A percentile compares a stretch with the other conserved stretches of the same genome.
phyloP scores from a whole-genome alignment of 768 basidiomycete species.

The Suillus subalutaceus region DNA sequence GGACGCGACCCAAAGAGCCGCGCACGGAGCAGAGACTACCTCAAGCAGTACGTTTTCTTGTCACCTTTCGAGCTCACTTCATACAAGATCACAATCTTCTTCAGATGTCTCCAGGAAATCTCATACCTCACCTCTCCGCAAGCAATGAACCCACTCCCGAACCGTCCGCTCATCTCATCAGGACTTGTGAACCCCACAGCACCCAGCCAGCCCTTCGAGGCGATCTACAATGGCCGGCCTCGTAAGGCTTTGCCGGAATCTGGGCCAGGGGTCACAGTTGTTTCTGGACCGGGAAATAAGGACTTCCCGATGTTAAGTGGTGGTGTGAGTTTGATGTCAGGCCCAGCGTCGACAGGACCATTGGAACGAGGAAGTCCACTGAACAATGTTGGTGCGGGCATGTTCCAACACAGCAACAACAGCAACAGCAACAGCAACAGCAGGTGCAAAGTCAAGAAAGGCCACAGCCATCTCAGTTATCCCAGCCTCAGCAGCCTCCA shows the following conservation, averaged over 20 bases:
- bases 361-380: constrained; percentile 57
- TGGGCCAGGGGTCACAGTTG: constrained; percentile 33
- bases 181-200: constrained; percentile 20
- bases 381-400: constrained; percentile 32
- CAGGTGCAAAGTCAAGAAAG: constrained; percentile 27
- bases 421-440: constrained; percentile 20
- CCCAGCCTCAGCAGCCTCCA: constrained; percentile 48
- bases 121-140: constrained; percentile 96
- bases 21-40: constrained; percentile 92
- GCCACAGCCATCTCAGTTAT: constrained; percentile 24
- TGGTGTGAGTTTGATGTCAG: constrained; percentile 50
- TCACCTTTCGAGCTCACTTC: constrained; percentile 16
- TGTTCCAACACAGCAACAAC: constrained; percentile 43
- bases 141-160: constrained; percentile 95
- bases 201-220: constrained; percentile 56
- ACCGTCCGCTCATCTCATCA: constrained; percentile 65
- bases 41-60: constrained; percentile 79
- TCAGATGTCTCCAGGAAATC: constrained; percentile 95
- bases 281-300: constrained; percentile 41
- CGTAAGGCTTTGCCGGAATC: constrained; percentile 78
- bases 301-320: constrained; percentile 68
- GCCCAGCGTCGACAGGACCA: constrained; percentile 48
- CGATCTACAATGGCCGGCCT: constrained; percentile 79
- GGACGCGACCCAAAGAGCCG: constrained; percentile 95
- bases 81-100: constrained; percentile 1